These are phyloP conservation scores for Medicago ruthenica DNA, from an alignment of 306 rosid genomes.

Conservation along the genomic window DNA sequence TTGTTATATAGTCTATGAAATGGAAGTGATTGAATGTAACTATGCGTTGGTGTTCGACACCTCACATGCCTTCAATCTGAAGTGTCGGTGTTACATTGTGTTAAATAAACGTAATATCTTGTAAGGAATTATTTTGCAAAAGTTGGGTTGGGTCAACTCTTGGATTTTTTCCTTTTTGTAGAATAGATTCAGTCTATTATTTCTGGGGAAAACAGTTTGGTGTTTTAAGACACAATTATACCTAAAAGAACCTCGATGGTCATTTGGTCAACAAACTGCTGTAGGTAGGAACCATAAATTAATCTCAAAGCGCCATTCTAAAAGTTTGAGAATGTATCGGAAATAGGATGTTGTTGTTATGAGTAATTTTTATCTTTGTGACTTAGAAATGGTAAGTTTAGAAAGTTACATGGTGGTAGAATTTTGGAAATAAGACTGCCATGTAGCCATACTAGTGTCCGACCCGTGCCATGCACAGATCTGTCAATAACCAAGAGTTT, in stretches of 20 bases:
- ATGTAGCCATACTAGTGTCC: constrained; percentile 7
- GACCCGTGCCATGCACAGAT: no score
- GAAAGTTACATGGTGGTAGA: constrained; percentile 19
- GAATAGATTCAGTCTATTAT: neutral
- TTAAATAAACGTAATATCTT: no score
- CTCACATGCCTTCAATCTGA: no score
- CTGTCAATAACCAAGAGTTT: no score
- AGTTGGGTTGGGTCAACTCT: neutral
- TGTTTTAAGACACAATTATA: neutral
- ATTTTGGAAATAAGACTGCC: neutral
- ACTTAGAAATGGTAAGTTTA: constrained; percentile 11
- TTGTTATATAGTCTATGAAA: neutral
- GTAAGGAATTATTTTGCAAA: no score
- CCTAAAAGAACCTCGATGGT: neutral
- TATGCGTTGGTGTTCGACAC: no score
- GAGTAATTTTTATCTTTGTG: neutral
- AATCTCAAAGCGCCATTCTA: neutral
- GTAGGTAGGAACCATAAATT: no score
- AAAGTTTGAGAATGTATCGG: neutral
- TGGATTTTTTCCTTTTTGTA: constrained; percentile 16
- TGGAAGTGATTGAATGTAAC: no score
- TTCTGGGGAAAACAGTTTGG: neutral
- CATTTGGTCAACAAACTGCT: no score
- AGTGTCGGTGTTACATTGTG: no score
- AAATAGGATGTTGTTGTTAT: neutral